These are phyloP conservation scores for Candolleomyces efflorescens DNA, from an alignment of 768 basidiomycete genomes.

Conservation along the genomic window DNA sequence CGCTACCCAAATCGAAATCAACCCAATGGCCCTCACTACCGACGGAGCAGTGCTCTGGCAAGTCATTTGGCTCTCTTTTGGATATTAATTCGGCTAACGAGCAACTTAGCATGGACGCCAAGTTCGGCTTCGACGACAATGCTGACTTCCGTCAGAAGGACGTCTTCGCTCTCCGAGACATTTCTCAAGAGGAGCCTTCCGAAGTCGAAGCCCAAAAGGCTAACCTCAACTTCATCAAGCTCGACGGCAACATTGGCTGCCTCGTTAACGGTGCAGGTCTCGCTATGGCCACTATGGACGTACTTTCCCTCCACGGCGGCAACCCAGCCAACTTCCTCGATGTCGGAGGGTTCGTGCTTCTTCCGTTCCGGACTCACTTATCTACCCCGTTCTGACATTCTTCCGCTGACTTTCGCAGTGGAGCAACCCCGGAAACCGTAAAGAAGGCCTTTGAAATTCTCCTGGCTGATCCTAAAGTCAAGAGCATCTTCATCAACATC, in stretches of 20 bases:
- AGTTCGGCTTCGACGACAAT: slow-evolving; percentile 99
- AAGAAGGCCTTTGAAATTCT: slow-evolving; percentile 99
- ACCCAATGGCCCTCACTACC: slow-evolving; percentile 89
- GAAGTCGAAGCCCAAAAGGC: slow-evolving; percentile 98
- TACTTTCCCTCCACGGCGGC: slow-evolving; percentile 92
- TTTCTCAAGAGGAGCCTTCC: slow-evolving; percentile 93
- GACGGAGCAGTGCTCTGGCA: slow-evolving; percentile 94
- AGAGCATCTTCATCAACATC: slow-evolving; percentile 98
- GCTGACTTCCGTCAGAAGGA: slow-evolving; percentile 97
- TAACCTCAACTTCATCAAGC: slow-evolving; percentile 97
- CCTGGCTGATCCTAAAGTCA: slow-evolving; percentile 85
- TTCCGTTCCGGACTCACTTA: background rate
- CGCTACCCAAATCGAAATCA: slow-evolving; percentile 99
- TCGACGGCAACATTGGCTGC: slow-evolving; percentile 96
- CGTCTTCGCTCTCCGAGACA: slow-evolving; percentile 83
- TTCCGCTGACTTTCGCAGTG: slow-evolving; percentile 39
- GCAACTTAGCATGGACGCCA: slow-evolving; percentile 89
- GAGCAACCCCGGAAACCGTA: slow-evolving; percentile 98
- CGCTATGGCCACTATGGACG: slow-evolving; percentile 99
- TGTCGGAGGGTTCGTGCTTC: slow-evolving; percentile 77
- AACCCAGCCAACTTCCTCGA: slow-evolving; percentile 99
- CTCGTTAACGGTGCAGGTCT: slow-evolving; percentile 97
- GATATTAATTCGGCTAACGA: background rate
- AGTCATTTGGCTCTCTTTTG: slow-evolving; percentile 17
- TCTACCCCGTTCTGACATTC: slow-evolving; percentile 7